Percentiles rank a stretch among this genome's conserved stretches.
Conservation (phyloP, 2,329 filamentous ascomycete genomes). For the Aspergillus luchuensis region DNA sequence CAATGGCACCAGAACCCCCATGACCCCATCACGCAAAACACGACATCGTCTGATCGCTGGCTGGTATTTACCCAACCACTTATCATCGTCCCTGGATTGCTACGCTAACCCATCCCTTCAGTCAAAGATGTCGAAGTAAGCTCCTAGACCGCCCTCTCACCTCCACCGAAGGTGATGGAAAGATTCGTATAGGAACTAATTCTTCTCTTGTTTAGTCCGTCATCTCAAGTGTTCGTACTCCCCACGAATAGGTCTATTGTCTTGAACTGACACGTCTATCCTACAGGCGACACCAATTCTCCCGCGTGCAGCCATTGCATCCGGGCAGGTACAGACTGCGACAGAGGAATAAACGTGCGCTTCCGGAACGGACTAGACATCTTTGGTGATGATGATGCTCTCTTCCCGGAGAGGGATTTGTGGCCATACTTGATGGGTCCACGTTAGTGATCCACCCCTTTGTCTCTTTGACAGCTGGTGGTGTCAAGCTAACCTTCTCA, state of each 20-base stretch:
- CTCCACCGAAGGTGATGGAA: neutral
- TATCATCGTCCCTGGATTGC: neutral
- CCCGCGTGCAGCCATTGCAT: conserved; percentile 22
- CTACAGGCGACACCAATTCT: conserved; percentile 22
- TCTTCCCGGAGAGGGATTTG: conserved; percentile 18
- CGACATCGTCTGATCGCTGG: conserved; percentile 24
- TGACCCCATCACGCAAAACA: conserved; percentile 18
- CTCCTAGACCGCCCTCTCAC: neutral
- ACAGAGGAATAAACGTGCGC: conserved; percentile 23
- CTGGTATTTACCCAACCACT: conserved; percentile 23
- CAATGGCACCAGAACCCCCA: conserved; percentile 7
- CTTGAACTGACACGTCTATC: no score
- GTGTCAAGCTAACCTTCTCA: neutral
- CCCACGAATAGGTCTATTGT: no score
- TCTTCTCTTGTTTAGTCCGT: conserved; percentile 14
- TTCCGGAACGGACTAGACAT: conserved; percentile 25
- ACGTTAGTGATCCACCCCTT: conserved; percentile 8
- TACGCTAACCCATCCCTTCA: conserved; percentile 9
- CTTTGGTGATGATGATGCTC: conserved; percentile 11
- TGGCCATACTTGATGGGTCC: conserved; percentile 23
- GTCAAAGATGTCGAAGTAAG: conserved; percentile 30
- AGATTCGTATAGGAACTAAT: no score
- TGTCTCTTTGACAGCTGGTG: neutral
- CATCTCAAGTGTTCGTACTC: conserved; percentile 27
- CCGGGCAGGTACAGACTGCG: conserved; percentile 18